Evolutionary conservation across 1,284 basidiomycete genomes (phyloP), one percentile per base, ranked within the genome.

Genomic region (Anthracocystis walkeri): DNA sequence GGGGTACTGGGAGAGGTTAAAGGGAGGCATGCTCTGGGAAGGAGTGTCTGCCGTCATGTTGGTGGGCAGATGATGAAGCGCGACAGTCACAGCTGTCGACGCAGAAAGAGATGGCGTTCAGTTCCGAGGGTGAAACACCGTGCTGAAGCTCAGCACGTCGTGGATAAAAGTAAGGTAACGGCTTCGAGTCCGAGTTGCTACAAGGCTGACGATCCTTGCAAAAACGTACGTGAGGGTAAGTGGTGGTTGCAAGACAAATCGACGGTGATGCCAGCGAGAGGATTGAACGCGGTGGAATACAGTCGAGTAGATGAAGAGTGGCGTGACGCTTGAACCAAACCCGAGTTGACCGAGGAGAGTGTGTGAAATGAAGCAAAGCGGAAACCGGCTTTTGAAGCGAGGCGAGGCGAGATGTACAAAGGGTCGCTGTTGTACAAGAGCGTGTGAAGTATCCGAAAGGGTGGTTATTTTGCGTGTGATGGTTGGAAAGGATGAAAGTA

Each of bases 31-130:
- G 46, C 65, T 63, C 50, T 57, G 59, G 20, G 58, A 56, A 18
- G 71, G 54, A 7, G 48, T 41, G 40, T 58, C 60, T 11, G 65
- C 23, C 35, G 71, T 62, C 71, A 68, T 73, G 50, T 6, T 50
- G 40, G 25, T 16, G 20, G 11, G 20, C 33, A 5, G 29, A 8
- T 12, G 21, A 8, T n/a, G 7, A 1, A 48, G 50, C 58, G 55
- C 46, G 55, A 62, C 68, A 55, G 55, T 50, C 45, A 33, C 31
- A 21, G 40, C 58, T 65, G 63, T 45, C 55, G 44, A 61, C 54
- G 62, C 57, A 41, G 14, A 18, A 23, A 18, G 14, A 12, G 16
- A 42, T 41, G 46, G 33, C 49, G 38, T 55, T 62, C 56, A 55
- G 44, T 46, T 18, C 38, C 23, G 31, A 41, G 27, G 29, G 31